Evolutionary conservation across 257 asterid genomes (phyloP), one percentile per base, ranked within the genome.

Genomic region (Vinca minor): DNA sequence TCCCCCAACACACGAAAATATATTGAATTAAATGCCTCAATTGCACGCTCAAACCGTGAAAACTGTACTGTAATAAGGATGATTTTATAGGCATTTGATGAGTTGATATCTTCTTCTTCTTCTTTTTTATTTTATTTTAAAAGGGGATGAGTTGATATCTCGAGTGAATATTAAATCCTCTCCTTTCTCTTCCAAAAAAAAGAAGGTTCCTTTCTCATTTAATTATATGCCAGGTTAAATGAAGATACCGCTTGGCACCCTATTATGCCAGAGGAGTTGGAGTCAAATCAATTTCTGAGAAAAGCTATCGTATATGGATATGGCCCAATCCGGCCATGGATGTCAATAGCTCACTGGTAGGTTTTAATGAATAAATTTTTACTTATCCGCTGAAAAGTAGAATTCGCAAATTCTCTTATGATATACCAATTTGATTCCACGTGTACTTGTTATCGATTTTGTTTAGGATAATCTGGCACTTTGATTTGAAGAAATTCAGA

Each of bases 191-290:
- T 17, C n/a, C n/a, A n/a, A n/a, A n/a, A n/a, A n/a, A n/a, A n/a
- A n/a, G n/a, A 12, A 59, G 45, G 25, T 44, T 52, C 49, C 32
- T 65, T 42, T 61, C 32, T 63, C 68, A 69, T 69, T 54, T 46
- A 13, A 58, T 64, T 64, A 23, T 60, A 50, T 70, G 57, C 64
- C 82, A 92, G 98, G 97, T 78, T 93, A 86, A 66, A 67, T 29
- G 95, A 89, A 80, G 98, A 93, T 74, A 93, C 97, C 25, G 98
- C 96, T 59, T 89, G 97, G 98, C 85, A 78, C 63, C 97, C 97
- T 63, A 79, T 93, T 53, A 41, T 62, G 61, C 69, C 26, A 66
- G 82, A 84, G 69, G 95, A 93, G 74, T 83, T 87, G 57, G 78
- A 85, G 25, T 69, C 91, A 31, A 35, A 71, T 52, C 78, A 89